Base-by-base conservation (phyloP, 768 basidiomycete genomes). In the Strobilomyces dryophilus region DNA sequence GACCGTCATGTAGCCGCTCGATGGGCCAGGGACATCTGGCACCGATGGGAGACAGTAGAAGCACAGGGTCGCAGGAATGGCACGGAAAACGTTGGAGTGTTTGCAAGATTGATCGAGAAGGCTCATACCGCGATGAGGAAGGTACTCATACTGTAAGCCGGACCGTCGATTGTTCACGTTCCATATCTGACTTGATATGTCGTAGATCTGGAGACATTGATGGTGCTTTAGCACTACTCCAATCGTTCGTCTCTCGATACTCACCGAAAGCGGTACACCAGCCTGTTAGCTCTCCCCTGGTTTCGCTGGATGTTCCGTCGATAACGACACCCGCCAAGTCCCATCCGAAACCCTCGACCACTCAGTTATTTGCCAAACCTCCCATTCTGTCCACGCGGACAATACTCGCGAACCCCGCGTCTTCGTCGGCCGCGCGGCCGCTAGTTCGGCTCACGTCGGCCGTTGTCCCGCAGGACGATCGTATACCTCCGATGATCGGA, bases 401-500 rank as follows among this genome's bases (percentile, higher is more conserved):
- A 0, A 59, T 73, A 2, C 79, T 92, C 24, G 45, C 41, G 41
- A 68, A 71, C 42, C 32, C 67, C 0, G 21, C n/a, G 0, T 27
- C 60, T 4, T 49, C 58, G 0, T 51, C 48, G 6, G 40, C 53
- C 2, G 62, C 73, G 1, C 77, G 83, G 14, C 89, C 90, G 4
- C 68, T 93, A 29, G 86, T 95, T 20, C 83, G 89, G 20, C 73
- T 91, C 58, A 81, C 80, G 3, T 78, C 83, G 6, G 67, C 71
- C 0, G 68, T 74, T 3, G 80, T 82, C 17, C 75, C 87, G 4
- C 79, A 81, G 1, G 94, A 97, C 63, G 87, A 92, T 59, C 64
- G 78, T 21, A 85, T 97, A 7, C 89, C 93, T 0, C 93, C 93
- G 0, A 66, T 93, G 37, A 60, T 95, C 20, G 77, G 81, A 12